phyloP scores from a whole-genome alignment of 352 stramenopile genomes.

The Globisporangium echinulatum region DNA sequence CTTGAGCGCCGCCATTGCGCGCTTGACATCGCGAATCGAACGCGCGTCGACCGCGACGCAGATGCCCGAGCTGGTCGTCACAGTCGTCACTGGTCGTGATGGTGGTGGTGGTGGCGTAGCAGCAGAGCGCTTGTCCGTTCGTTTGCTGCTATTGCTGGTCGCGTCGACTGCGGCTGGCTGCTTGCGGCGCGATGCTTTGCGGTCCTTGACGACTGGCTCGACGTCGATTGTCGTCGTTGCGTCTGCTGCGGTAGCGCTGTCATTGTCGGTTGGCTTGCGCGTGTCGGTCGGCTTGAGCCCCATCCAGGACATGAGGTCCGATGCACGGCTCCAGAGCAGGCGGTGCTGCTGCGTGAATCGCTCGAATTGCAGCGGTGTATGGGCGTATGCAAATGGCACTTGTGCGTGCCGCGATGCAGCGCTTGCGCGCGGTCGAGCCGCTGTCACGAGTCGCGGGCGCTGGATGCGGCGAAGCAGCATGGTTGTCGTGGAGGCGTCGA shows the following conservation, averaged over 20 bases:
- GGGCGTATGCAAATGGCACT: too few relatives aligned
- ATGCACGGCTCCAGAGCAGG: slow-evolving; percentile 26
- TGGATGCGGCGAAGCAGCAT: too few relatives aligned
- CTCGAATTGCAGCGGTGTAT: too few relatives aligned
- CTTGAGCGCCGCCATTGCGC: slow-evolving; percentile 20
- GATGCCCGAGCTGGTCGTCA: slow-evolving; percentile 5
- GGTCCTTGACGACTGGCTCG: too few relatives aligned
- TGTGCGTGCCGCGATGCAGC: too few relatives aligned
- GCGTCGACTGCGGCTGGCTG: not conserved
- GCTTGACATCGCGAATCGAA: slow-evolving; percentile 6
- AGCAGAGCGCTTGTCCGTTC: slow-evolving; percentile 1
- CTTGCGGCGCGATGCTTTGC: not conserved
- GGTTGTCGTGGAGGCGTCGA: too few relatives aligned
- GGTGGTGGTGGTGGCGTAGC: slow-evolving; percentile 3
- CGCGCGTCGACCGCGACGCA: slow-evolving; percentile 3
- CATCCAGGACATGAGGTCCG: slow-evolving; percentile 34
- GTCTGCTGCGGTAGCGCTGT: not conserved
- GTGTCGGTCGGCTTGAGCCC: slow-evolving; percentile 11
- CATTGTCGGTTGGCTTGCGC: not conserved
- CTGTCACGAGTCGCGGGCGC: too few relatives aligned
- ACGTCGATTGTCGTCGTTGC: not conserved
- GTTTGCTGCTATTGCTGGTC: not conserved
- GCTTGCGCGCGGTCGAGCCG: too few relatives aligned
- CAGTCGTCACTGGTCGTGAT: slow-evolving; percentile 3
- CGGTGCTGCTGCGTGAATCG: slow-evolving; percentile 14